Evolutionary conservation across 352 stramenopile genomes (phyloP).

Genomic region (Globisporangium middletonii): DNA sequence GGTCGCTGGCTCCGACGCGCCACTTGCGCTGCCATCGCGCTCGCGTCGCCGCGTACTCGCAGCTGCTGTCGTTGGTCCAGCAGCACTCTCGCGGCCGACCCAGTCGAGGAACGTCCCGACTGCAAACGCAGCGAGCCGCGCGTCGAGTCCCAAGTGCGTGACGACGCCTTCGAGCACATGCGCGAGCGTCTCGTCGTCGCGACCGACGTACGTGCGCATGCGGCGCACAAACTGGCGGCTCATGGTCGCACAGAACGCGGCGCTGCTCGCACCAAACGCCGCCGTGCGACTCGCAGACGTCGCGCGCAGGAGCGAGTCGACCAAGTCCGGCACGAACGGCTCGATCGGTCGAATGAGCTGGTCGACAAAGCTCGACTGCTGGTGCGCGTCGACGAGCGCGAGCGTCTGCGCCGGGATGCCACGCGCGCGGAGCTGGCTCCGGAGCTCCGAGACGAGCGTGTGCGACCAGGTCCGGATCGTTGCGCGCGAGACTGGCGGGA

Average conservation of each 20-base stretch:
- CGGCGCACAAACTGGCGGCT: slow-evolving; percentile 38
- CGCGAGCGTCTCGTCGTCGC: slow-evolving; percentile 24
- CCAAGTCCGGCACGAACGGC: slow-evolving; percentile 50
- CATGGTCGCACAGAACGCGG: slow-evolving; percentile 50
- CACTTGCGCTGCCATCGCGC: not conserved
- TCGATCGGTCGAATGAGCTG: slow-evolving; percentile 44
- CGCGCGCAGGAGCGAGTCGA: slow-evolving; percentile 51
- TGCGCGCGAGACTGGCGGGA: slow-evolving; percentile 50
- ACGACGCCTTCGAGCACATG: slow-evolving; percentile 31
- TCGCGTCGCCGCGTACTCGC: slow-evolving; percentile 11
- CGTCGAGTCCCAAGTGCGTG: slow-evolving; percentile 32
- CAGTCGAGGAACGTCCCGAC: slow-evolving; percentile 40
- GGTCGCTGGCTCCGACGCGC: slow-evolving; percentile 6
- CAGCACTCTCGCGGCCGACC: slow-evolving; percentile 3
- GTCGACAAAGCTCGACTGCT: slow-evolving; percentile 25
- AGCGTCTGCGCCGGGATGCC: slow-evolving; percentile 29
- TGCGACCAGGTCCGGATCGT: slow-evolving; percentile 51
- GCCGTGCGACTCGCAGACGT: slow-evolving; percentile 49
- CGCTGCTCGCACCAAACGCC: slow-evolving; percentile 37
- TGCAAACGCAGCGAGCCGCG: slow-evolving; percentile 34
- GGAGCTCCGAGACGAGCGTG: slow-evolving; percentile 39
- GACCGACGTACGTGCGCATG: slow-evolving; percentile 27
- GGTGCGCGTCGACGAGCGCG: slow-evolving; percentile 20
- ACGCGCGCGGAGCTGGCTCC: slow-evolving; percentile 28
- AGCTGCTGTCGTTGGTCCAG: not conserved